Conservation (phyloP, 805 yeast species). For the Lipomyces kockii region DNA sequence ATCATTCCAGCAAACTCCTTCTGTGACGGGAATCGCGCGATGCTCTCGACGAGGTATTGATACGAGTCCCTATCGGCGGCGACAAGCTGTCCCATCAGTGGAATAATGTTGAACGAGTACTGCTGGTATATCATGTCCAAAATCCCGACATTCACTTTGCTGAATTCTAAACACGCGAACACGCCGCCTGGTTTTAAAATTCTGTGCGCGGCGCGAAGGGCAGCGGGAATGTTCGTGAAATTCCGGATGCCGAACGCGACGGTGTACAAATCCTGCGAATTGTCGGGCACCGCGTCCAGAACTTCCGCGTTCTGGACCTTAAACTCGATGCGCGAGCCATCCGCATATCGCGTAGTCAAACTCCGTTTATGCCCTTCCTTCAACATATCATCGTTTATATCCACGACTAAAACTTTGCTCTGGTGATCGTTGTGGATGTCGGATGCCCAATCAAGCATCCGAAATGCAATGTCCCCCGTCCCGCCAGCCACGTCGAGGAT, state of each 20-base stretch:
- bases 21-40: slow-evolving; percentile 88
- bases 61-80: slow-evolving; percentile 96
- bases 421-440: slow-evolving; percentile 71
- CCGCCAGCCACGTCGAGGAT: slow-evolving; percentile 99
- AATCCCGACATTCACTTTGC: slow-evolving; percentile 76
- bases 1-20: slow-evolving; percentile 90
- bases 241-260: slow-evolving; percentile 97
- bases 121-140: slow-evolving; percentile 80
- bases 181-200: slow-evolving; percentile 97
- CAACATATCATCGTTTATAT: slow-evolving; percentile 95
- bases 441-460: slow-evolving; percentile 89
- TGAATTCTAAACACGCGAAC: slow-evolving; percentile 93
- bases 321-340: slow-evolving; percentile 69
- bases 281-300: slow-evolving; percentile 79
- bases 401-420: slow-evolving; percentile 87
- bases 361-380: slow-evolving; percentile 86
- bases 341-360: slow-evolving; percentile 59
- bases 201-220: slow-evolving; percentile 91
- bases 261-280: slow-evolving; percentile 92
- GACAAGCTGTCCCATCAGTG: slow-evolving; percentile 92
- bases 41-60: slow-evolving; percentile 94
- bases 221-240: slow-evolving; percentile 92
- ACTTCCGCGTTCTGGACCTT: slow-evolving; percentile 91
- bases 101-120: slow-evolving; percentile 85
- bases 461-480: slow-evolving; percentile 97